Conservation (phyloP, 495 filamentous ascomycete species). For the Xylaria castorea region DNA sequence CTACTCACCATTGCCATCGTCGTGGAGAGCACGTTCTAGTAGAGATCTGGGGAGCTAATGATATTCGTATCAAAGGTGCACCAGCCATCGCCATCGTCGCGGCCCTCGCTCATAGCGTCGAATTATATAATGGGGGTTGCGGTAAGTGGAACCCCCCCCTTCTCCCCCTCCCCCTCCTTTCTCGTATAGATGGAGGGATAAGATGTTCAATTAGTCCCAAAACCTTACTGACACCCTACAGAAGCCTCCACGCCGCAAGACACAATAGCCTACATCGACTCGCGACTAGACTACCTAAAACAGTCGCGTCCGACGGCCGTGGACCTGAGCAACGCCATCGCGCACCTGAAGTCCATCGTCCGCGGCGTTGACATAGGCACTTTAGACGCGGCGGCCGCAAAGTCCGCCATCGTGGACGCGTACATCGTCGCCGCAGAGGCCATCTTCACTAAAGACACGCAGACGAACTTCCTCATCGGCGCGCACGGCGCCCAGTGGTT, state of each 20-base stretch:
- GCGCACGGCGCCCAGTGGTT: slow-evolving; percentile 86
- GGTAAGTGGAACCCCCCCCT: slow-evolving; percentile 40
- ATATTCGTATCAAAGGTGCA: slow-evolving; percentile 58
- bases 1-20: background rate
- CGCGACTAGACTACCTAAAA: slow-evolving; percentile 81
- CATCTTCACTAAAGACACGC: slow-evolving; percentile 86
- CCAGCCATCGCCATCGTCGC: slow-evolving; percentile 98
- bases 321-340: slow-evolving; percentile 87
- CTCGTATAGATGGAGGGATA: background rate
- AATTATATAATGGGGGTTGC: slow-evolving; percentile 62
- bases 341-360: slow-evolving; percentile 71
- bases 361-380: slow-evolving; percentile 42
- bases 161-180: background rate
- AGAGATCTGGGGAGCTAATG: background rate
- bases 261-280: slow-evolving; percentile 68
- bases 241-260: slow-evolving; percentile 58
- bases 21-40: background rate
- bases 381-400: slow-evolving; percentile 41
- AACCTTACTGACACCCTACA: slow-evolving; percentile 3
- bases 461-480: slow-evolving; percentile 86
- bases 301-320: slow-evolving; percentile 92
- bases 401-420: slow-evolving; percentile 59
- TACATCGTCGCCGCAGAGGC: slow-evolving; percentile 82
- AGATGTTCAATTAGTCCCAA: background rate
- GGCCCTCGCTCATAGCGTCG: slow-evolving; percentile 82